These are phyloP conservation scores for Phialophora tarda DNA, from an alignment of 2,329 filamentous ascomycete species.

Conservation along the genomic window DNA sequence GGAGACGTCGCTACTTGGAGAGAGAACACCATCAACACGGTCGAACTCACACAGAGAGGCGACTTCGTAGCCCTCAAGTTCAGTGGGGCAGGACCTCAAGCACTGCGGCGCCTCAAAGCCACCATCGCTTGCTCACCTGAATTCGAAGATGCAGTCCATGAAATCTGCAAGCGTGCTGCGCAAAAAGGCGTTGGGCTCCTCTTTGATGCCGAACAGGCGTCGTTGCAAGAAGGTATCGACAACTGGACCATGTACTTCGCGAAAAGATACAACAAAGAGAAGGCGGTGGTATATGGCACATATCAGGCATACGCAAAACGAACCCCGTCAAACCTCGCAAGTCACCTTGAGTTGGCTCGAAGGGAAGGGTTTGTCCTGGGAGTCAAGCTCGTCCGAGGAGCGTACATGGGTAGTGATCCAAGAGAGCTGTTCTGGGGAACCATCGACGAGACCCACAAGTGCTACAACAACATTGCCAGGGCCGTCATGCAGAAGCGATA, in stretches of 20 bases:
- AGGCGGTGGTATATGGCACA: constrained; percentile 77
- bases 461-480: constrained; percentile 74
- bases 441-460: constrained; percentile 71
- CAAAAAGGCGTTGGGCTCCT: constrained; percentile 73
- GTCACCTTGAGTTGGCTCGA: constrained; percentile 65
- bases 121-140: constrained; percentile 66
- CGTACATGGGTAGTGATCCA: constrained; percentile 73
- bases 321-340: constrained; percentile 61
- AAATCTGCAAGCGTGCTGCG: constrained; percentile 74
- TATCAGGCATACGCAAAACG: constrained; percentile 79
- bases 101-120: constrained; percentile 69
- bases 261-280: constrained; percentile 73
- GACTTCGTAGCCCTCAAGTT: constrained; percentile 76
- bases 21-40: constrained; percentile 74
- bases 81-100: constrained; percentile 78
- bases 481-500: constrained; percentile 70
- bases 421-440: constrained; percentile 73
- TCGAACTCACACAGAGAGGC: constrained; percentile 55
- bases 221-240: constrained; percentile 79
- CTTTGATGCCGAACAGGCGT: constrained; percentile 84
- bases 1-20: constrained; percentile 64
- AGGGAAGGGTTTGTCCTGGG: constrained; percentile 69
- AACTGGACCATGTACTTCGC: constrained; percentile 79
- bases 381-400: constrained; percentile 76
- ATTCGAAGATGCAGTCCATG: constrained; percentile 72